A percentile compares a stretch with the other conserved stretches of the same genome.
Evolutionary conservation across 495 filamentous ascomycete genomes (phyloP).

Genomic region (Emericellopsis terricola): DNA sequence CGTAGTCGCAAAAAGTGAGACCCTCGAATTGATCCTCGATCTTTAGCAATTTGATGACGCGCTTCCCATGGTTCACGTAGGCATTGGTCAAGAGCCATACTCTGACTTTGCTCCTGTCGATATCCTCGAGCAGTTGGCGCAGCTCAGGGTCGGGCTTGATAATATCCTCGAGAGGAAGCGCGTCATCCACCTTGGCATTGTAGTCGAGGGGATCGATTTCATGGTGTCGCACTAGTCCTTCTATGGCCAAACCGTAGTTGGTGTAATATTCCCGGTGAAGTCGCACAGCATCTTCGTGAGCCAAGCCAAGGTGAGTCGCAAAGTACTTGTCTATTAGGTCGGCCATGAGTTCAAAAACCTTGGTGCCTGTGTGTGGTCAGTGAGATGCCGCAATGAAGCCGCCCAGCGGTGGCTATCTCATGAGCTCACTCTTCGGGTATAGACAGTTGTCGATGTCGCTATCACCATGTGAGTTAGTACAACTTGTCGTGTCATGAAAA

Average conservation of each 20-base stretch:
- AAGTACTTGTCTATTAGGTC: slow-evolving; percentile 71
- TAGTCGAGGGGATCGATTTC: slow-evolving; percentile 91
- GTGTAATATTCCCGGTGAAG: slow-evolving; percentile 86
- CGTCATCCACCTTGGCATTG: slow-evolving; percentile 89
- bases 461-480: not conserved
- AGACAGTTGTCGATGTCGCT: slow-evolving; percentile 94
- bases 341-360: slow-evolving; percentile 59
- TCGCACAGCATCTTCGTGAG: slow-evolving; percentile 51
- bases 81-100: slow-evolving; percentile 95
- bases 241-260: slow-evolving; percentile 91
- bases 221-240: slow-evolving; percentile 84
- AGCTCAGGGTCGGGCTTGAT: slow-evolving; percentile 61
- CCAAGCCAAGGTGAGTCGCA: slow-evolving; percentile 53
- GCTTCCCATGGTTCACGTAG: slow-evolving; percentile 68
- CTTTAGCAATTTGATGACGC: slow-evolving; percentile 64
- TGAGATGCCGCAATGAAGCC: too few relatives aligned
- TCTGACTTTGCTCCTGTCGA: slow-evolving; percentile 64
- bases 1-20: slow-evolving; percentile 84
- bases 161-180: slow-evolving; percentile 70
- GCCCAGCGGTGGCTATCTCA: too few relatives aligned
- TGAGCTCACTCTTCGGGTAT: slow-evolving; percentile 46
- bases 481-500: not conserved
- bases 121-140: slow-evolving; percentile 55
- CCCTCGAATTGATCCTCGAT: slow-evolving; percentile 85
- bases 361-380: slow-evolving; percentile 29